A percentile compares a stretch with the other conserved stretches of the same genome.
These are phyloP conservation scores for Thelonectria discophora DNA, from an alignment of 2,329 filamentous ascomycete genomes.

Conservation along the genomic window DNA sequence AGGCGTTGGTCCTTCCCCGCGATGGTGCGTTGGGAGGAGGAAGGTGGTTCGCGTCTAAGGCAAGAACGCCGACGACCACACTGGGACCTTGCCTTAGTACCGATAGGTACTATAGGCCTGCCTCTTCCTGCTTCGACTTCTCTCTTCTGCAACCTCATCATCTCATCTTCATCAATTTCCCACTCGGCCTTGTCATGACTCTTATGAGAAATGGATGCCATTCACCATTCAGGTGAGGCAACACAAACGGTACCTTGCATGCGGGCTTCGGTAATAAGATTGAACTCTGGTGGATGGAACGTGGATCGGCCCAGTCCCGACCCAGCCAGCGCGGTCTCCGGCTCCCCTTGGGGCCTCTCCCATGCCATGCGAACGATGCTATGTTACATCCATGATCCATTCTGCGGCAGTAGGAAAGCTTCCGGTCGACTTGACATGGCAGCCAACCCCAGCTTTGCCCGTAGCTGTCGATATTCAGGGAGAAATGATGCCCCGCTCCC, in stretches of 20 bases:
- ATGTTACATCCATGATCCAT: neutral
- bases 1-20: no score
- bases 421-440: conserved; percentile 1
- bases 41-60: neutral
- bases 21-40: neutral
- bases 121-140: no score
- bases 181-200: neutral
- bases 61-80: no score
- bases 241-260: conserved; percentile 3
- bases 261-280: conserved; percentile 9
- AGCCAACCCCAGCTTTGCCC: conserved; percentile 3
- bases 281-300: conserved; percentile 6
- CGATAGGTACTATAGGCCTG: no score
- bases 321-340: neutral
- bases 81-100: no score
- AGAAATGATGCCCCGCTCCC: conserved; percentile 26
- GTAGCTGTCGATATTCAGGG: conserved; percentile 8
- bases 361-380: neutral
- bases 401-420: conserved; percentile 1
- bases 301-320: conserved; percentile 15
- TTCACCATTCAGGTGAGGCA: conserved; percentile 2
- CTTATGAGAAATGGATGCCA: neutral
- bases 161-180: neutral
- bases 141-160: neutral
- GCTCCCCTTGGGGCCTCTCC: neutral